Conservation (phyloP, 257 asterid species). For the Nicotiana obtusifolia region DNA sequence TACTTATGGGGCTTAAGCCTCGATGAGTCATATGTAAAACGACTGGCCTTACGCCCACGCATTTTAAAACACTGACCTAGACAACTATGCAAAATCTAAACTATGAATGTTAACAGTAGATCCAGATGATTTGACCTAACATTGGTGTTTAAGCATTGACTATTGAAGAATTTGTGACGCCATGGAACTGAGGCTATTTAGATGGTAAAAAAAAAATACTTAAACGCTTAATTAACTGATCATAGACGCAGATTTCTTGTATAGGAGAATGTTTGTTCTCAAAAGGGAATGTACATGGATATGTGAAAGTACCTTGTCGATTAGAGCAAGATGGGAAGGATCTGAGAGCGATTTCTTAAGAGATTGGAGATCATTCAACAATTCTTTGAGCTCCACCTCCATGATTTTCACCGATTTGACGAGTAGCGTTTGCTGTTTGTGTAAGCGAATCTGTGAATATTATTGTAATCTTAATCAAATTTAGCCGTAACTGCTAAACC, state of each 20-base stretch:
- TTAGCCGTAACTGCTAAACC: background rate
- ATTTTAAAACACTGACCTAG: too few relatives aligned
- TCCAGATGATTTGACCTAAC: background rate
- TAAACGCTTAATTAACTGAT: background rate
- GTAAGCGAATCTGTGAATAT: background rate
- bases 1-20: too few relatives aligned
- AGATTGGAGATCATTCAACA: constrained; percentile 49
- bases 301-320: constrained; percentile 35
- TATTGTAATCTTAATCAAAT: background rate
- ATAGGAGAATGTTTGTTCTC: background rate
- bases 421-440: background rate
- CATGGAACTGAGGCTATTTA: background rate
- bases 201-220: background rate
- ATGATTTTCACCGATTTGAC: constrained; percentile 18
- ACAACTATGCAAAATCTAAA: background rate
- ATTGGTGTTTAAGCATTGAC: background rate
- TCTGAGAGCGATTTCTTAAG: constrained; percentile 44
- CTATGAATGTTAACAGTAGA: background rate
- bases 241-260: background rate
- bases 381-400: constrained; percentile 58
- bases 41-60: too few relatives aligned
- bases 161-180: background rate
- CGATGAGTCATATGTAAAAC: too few relatives aligned
- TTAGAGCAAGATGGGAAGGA: constrained; percentile 32
- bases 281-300: background rate